These are phyloP conservation scores for Colletotrichum nymphaeae DNA, from an alignment of 2,329 filamentous ascomycete species.

Conservation along the genomic window DNA sequence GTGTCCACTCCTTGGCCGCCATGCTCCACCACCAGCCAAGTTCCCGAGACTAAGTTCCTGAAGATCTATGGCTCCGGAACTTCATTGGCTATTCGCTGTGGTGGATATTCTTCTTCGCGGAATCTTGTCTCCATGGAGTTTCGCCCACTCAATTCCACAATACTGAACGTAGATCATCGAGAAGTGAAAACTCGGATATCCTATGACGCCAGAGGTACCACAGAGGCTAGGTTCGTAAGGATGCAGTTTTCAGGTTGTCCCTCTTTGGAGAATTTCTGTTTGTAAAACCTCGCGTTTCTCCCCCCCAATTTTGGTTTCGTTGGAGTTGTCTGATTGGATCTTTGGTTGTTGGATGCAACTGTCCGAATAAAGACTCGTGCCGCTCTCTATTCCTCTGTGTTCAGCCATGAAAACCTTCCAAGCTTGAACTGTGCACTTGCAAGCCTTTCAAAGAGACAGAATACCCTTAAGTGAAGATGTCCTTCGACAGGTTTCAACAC, in stretches of 20 bases:
- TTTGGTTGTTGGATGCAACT: too few relatives aligned
- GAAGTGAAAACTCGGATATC: background rate
- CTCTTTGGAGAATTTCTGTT: too few relatives aligned
- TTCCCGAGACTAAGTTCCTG: slow-evolving; percentile 30
- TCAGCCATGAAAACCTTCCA: too few relatives aligned
- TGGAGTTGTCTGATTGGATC: background rate
- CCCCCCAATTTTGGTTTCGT: background rate
- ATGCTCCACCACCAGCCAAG: slow-evolving; percentile 27
- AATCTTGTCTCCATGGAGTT: background rate
- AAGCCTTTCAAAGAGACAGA: too few relatives aligned
- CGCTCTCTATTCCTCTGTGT: too few relatives aligned
- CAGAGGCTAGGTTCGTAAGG: background rate
- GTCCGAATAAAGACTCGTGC: too few relatives aligned
- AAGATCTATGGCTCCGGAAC: slow-evolving; percentile 18
- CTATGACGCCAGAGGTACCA: background rate
- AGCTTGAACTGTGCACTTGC: too few relatives aligned
- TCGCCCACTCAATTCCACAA: background rate
- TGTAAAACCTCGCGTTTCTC: background rate
- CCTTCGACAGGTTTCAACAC: too few relatives aligned
- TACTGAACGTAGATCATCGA: background rate
- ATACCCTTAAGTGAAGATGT: too few relatives aligned
- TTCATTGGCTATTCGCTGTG: slow-evolving; percentile 19
- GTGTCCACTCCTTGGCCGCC: slow-evolving; percentile 19
- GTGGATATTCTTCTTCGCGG: background rate
- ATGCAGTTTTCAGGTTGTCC: background rate